These are phyloP conservation scores for Populus euphratica DNA, from an alignment of 345 rosid genomes.

Conservation along the genomic window DNA sequence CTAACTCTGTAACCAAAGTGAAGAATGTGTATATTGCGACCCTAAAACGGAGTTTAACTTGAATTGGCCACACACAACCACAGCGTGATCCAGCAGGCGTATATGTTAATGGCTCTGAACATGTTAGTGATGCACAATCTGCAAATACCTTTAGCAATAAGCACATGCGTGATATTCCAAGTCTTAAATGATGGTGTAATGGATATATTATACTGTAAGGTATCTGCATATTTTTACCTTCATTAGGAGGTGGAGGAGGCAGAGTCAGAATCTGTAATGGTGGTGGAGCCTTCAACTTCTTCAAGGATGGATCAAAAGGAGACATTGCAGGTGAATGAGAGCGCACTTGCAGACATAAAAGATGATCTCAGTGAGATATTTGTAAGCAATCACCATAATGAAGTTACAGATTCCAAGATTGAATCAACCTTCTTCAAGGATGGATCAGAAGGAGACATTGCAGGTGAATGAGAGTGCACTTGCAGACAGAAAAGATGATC, in stretches of 20 bases:
- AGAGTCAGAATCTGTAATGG: constrained; percentile 38
- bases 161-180: neutral
- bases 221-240: constrained; percentile 28
- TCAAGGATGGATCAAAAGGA: constrained; percentile 37
- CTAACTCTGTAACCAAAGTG: constrained; percentile 58
- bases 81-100: constrained; percentile 58
- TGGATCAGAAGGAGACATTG: constrained; percentile 37
- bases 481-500: constrained; percentile 15
- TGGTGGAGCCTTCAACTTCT: constrained; percentile 41
- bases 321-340: constrained; percentile 41
- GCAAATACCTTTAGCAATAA: constrained; percentile 6
- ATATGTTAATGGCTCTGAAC: constrained; percentile 59
- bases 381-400: constrained; percentile 7
- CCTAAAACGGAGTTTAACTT: constrained; percentile 54
- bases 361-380: neutral
- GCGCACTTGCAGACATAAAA: constrained; percentile 28
- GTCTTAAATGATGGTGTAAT: neutral
- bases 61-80: constrained; percentile 63
- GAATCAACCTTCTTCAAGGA: constrained; percentile 36
- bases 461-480: constrained; percentile 41
- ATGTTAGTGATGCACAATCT: constrained; percentile 54
- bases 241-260: constrained; percentile 70
- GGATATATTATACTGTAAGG: neutral
- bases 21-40: constrained; percentile 55
- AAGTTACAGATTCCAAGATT: constrained; percentile 9